Percentiles rank a stretch among this genome's conserved stretches.
Conservation (phyloP, 2,329 filamentous ascomycete species). For the Claviceps purpurea region DNA sequence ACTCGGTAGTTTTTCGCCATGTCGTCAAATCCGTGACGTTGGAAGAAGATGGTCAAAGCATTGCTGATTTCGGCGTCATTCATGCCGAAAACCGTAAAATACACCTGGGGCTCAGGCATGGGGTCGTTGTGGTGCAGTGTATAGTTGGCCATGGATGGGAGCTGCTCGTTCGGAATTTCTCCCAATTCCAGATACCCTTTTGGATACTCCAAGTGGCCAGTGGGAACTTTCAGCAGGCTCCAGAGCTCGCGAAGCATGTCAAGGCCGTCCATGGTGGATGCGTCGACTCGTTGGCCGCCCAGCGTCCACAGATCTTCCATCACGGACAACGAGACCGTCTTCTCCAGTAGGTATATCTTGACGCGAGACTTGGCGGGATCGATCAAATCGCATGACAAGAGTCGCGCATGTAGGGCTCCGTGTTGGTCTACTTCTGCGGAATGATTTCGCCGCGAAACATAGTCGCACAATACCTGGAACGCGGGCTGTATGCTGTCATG, state of each 20-base stretch:
- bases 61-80: neutral
- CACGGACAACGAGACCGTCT: neutral
- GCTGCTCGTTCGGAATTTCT: neutral
- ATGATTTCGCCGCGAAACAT: neutral
- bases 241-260: neutral
- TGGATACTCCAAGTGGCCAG: neutral
- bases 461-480: neutral
- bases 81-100: neutral
- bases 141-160: slow-evolving; percentile 1
- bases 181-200: neutral
- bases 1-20: neutral
- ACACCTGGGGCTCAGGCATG: slow-evolving; percentile 1
- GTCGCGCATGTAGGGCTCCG: neutral
- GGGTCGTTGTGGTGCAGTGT: neutral
- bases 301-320: slow-evolving; percentile 3
- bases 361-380: neutral
- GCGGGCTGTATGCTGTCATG: too few relatives aligned
- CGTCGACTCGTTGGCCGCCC: neutral
- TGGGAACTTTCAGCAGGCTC: neutral
- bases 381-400: slow-evolving; percentile 1
- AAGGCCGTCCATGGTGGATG: neutral
- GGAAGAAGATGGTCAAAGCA: neutral
- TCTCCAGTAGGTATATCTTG: slow-evolving; percentile 1
- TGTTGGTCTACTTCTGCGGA: neutral
- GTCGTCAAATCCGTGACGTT: neutral